Conservation (phyloP, 177 flowering plant genomes). For the Tripterygium wilfordii region DNA sequence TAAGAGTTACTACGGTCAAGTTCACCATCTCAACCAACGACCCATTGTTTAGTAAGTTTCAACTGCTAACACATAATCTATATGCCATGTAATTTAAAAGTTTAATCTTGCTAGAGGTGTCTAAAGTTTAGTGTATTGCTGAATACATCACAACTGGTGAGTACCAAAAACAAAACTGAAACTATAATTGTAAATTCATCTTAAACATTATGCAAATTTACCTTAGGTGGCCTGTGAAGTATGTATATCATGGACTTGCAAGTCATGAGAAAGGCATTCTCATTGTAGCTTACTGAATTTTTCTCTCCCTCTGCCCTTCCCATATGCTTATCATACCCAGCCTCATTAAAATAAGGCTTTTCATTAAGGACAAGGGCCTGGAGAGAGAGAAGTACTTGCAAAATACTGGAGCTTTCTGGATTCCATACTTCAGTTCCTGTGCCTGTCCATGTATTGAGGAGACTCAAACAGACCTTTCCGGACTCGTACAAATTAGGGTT, state of each 20-base stretch:
- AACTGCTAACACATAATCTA: too few relatives aligned
- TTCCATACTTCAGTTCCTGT: conserved; percentile 77
- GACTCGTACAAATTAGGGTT: conserved; percentile 95
- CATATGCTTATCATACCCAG: conserved; percentile 80
- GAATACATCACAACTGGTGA: too few relatives aligned
- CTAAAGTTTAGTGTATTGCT: too few relatives aligned
- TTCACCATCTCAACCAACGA: too few relatives aligned
- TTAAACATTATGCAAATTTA: too few relatives aligned
- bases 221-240: conserved; percentile 81
- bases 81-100: too few relatives aligned
- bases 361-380: conserved; percentile 93
- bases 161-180: too few relatives aligned
- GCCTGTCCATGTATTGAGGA: conserved; percentile 90
- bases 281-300: conserved; percentile 83
- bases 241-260: conserved; percentile 81
- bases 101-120: too few relatives aligned
- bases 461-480: conserved; percentile 91
- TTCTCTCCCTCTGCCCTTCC: conserved; percentile 89
- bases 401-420: conserved; percentile 63
- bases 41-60: too few relatives aligned
- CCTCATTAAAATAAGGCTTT: conserved; percentile 91
- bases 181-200: too few relatives aligned
- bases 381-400: conserved; percentile 87
- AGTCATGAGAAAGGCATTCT: conserved; percentile 74
- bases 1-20: too few relatives aligned